These are phyloP conservation scores for Atalantia buxifolia DNA, from an alignment of 345 rosid species.

Conservation along the genomic window DNA sequence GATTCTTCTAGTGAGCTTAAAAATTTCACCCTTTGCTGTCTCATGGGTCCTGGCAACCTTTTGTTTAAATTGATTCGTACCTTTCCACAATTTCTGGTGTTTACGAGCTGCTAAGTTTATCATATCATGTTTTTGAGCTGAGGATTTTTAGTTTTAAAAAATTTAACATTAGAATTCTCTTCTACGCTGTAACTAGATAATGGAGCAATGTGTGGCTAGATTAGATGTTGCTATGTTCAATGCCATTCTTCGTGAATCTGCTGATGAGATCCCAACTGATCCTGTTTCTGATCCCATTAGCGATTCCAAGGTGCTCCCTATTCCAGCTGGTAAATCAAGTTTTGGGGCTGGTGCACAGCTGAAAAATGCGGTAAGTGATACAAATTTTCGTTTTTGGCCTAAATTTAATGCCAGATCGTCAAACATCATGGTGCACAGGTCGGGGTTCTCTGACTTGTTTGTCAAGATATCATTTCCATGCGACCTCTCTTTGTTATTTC, in stretches of 20 bases:
- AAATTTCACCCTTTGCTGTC: no score
- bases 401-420: not conserved
- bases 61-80: not conserved
- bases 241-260: conserved; percentile 93
- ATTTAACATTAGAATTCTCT: not conserved
- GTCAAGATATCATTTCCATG: not conserved
- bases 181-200: conserved; percentile 45
- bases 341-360: conserved; percentile 92
- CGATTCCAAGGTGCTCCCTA: conserved; percentile 75
- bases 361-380: conserved; percentile 66
- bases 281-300: conserved; percentile 92
- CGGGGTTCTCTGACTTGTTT: not conserved
- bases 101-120: not conserved
- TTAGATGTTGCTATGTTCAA: conserved; percentile 97
- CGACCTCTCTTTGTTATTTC: not conserved
- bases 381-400: not conserved
- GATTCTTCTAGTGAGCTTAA: no score
- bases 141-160: not conserved
- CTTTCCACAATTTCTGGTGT: not conserved
- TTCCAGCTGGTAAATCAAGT: conserved; percentile 74
- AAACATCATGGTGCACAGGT: not conserved
- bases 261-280: conserved; percentile 81
- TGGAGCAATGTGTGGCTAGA: conserved; percentile 94
- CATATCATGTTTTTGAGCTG: not conserved
- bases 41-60: not conserved